Evolutionary conservation across 202 grass and related monocot species (phyloP).

Genomic region (Zizania palustris): DNA sequence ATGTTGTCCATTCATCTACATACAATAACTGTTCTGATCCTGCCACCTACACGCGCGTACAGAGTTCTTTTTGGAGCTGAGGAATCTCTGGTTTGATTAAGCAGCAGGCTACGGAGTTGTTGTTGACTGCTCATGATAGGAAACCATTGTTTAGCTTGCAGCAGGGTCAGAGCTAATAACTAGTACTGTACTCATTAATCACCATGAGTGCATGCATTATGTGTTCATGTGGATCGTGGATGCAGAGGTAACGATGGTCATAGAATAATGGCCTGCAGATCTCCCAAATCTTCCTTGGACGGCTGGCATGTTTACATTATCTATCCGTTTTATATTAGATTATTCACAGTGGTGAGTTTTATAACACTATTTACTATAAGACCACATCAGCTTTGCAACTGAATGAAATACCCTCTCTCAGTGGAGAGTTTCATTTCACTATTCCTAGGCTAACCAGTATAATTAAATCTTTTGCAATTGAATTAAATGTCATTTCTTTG

Average conservation of each 20-base stretch:
- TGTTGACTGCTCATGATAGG: slow-evolving; percentile 20
- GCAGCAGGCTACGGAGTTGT: background rate
- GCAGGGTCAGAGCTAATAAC: background rate
- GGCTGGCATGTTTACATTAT: background rate
- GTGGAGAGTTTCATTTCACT: too few relatives aligned
- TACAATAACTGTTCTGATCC: background rate
- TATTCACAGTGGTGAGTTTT: too few relatives aligned
- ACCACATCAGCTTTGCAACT: too few relatives aligned
- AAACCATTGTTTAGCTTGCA: slow-evolving; percentile 23
- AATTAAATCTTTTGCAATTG: too few relatives aligned
- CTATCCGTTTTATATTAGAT: too few relatives aligned
- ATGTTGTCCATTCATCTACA: slow-evolving; percentile 10
- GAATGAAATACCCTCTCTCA: too few relatives aligned
- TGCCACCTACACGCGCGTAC: background rate
- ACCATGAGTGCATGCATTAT: background rate
- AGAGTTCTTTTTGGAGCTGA: background rate
- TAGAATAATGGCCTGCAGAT: slow-evolving; percentile 39
- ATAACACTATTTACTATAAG: too few relatives aligned
- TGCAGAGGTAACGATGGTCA: background rate
- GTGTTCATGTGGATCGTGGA: slow-evolving; percentile 10
- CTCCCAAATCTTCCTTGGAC: slow-evolving; percentile 42
- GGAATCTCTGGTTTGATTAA: slow-evolving; percentile 26
- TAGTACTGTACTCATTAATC: too few relatives aligned
- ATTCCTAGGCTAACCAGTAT: too few relatives aligned
- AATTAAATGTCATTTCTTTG: too few relatives aligned